Base-by-base conservation (phyloP, 768 basidiomycete genomes). In the Boletus tylopilopsis region DNA sequence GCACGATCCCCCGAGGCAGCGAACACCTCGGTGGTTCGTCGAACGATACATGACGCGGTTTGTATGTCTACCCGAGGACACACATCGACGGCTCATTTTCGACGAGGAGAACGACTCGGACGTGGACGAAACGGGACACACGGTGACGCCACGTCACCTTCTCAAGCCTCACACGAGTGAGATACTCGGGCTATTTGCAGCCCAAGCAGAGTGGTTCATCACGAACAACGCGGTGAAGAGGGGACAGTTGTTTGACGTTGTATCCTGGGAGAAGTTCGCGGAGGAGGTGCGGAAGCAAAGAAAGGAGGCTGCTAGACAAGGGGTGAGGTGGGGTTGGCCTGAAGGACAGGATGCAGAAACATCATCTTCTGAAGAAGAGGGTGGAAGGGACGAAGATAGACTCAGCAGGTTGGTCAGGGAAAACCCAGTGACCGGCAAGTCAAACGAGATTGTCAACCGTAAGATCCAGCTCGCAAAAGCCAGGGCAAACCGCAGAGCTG, bases 161-260 rank as follows among this genome's bases (percentile, higher is more conserved):
- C 76, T 80, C 22, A 73, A 67, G 47, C 63, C 85, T 23, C 72
- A 80, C 38, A 70, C 49, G 24, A 74, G 80, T 29, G 79, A 83
- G 58, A 61, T 85, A n/a, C 60, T 69, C 30, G 71, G 73, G 11
- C 50, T 72, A 2, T 77, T 84, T 51, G 82, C 80, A 11, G 68
- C 73, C 10, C 81, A 85, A 9, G 74, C 75, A 0, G 76, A 75
- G 30, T 87, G 84, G 84, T 56, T 87, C 8, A 60, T 82, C 32
- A 73, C 77, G 11, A 72, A 82, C 42, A 77, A 77, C 29, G 68
- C 55, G 10, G 50, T 65, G 30, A 53, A 46, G 32, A 57, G 61
- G 22, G 47, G 54, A 16, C 63, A 61, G 36, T 47, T 75, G 18
- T 47, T 86, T 7, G 68, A 82, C 45, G 53, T 80, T 5, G 42